Evolutionary conservation across 352 stramenopile genomes (phyloP), one percentile per base, ranked within the genome.

Genomic region (Phytophthora macrochlamydospora): DNA sequence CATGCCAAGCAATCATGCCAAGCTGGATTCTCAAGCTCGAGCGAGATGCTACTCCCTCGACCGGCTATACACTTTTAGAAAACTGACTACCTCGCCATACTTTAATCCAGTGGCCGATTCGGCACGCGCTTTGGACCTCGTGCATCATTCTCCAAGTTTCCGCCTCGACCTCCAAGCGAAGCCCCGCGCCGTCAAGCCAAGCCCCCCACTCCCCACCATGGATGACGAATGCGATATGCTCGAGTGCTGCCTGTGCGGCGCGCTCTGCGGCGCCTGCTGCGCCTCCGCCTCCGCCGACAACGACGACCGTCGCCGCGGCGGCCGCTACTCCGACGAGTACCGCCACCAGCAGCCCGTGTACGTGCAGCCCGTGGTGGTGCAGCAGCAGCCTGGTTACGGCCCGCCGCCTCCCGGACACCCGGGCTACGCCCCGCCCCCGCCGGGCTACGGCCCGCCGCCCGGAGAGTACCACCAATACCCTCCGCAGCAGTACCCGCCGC

Each of bases 161-260:
- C 50, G 24, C 38, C 28, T 18, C 31, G 7, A 4, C 12, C 33
- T 35, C 18, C 46, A 71, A 53, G 38, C n/a, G 24, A 30, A 54
- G 29, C 24, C 35, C n/a, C 32, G 29, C 45, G 29, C 31, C 14
- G 29, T 13, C 9, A 28, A 7, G 11, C 29, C 31, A 30, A 13
- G 29, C 13, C 4, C 29, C 29, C 40, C 31, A 24, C 43, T 13
- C 48, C 24, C 40, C 33, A 58, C 48, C 42, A 90, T 88, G 76
- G 83, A 90, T 49, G 82, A 90, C 61, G 81, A 80, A 52, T 92
- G 84, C 53, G 86, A 94, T 52, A 86, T 91, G 72, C 77, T 89
- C 74, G 83, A 90, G 65, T 92, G 81, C 77, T 89, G 80, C 65
- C 69, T 91, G 62, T 92, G 85, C 73, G 83, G 83, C 56, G 81